phyloP scores from a whole-genome alignment of 2,329 filamentous ascomycete genomes.

The Colletotrichum sojae region DNA sequence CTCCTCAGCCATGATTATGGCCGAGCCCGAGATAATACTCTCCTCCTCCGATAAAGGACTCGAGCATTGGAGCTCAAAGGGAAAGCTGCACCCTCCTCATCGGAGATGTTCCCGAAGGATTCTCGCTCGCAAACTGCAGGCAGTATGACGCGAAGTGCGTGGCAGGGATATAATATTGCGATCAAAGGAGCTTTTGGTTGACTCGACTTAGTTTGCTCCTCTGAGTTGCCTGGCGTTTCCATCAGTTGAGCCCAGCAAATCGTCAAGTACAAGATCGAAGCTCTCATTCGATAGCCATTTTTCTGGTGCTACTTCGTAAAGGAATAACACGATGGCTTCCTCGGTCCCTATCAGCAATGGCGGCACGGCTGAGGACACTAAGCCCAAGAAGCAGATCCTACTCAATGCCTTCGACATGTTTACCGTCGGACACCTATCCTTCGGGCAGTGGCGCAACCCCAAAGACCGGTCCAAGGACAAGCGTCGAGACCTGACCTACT shows the following conservation, averaged over 20 bases:
- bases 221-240: too few species aligned
- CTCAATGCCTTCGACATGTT: constrained; percentile 33
- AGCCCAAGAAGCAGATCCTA: constrained; percentile 20
- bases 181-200: background rate
- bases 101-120: constrained; percentile 12
- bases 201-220: too few species aligned
- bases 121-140: constrained; percentile 11
- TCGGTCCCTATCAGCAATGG: background rate
- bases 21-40: background rate
- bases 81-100: background rate
- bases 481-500: constrained; percentile 57
- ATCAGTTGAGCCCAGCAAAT: too few species aligned
- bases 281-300: too few species aligned
- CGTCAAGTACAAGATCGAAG: too few species aligned
- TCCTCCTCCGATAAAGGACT: constrained; percentile 22
- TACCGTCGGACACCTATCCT: constrained; percentile 25
- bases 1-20: background rate
- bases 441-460: constrained; percentile 31
- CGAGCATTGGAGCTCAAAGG: background rate
- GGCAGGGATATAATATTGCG: background rate
- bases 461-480: constrained; percentile 30
- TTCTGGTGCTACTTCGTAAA: too few species aligned
- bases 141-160: background rate
- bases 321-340: background rate
- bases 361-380: background rate